Base-by-base conservation (phyloP, 2,329 filamentous ascomycete genomes). In the Pseudogymnoascus sp. region DNA sequence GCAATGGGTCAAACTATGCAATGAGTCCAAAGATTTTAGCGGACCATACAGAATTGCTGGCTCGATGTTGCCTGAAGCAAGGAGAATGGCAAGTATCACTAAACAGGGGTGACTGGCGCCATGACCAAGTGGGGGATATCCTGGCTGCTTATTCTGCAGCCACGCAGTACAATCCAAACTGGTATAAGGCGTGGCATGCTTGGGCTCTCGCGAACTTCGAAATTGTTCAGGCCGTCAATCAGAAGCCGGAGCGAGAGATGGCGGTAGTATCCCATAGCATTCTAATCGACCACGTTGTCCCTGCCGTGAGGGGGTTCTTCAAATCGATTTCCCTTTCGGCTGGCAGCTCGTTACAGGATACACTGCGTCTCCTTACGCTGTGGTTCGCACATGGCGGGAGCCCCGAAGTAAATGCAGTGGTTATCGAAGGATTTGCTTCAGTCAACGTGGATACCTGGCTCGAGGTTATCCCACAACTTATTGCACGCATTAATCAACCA, bases 151-250 rank as follows among this genome's bases (percentile, higher is more conserved):
- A 97, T 72, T 85, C 86, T 15, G 87, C 92, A 61, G 95, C 95
- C 1, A 99, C 94, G 1, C 86, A 90, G 61, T 96, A 95, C 74
- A 95, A 99, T 71, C 87, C 90, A 33, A 85, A 87, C 63, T 99
- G 92, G 84, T 99, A 99, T 77, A 99, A 99, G 75, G 94, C 95
- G 6, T 99, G 94, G 94, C 94, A 99, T 74, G 89, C 94, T 0
- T 99, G 94, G 92, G 95, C 94, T 9, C 75, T 99, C 63, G 92
- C 94, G 59, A 99, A 99, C 73, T 99, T 99, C 68, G 92, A 99
- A 74, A 94, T 99, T 61, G 92, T 97, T 35, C 95, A 94, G 67
- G 83, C 86, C 7, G 80, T 86, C 19, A 81, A 84, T 60, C 61
- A 65, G 61, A 63, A 65, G 28, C 60, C 63, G 15, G 66, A 68